These are phyloP conservation scores for Actinidia polygama DNA, from an alignment of 179 eudicot species.

Conservation along the genomic window DNA sequence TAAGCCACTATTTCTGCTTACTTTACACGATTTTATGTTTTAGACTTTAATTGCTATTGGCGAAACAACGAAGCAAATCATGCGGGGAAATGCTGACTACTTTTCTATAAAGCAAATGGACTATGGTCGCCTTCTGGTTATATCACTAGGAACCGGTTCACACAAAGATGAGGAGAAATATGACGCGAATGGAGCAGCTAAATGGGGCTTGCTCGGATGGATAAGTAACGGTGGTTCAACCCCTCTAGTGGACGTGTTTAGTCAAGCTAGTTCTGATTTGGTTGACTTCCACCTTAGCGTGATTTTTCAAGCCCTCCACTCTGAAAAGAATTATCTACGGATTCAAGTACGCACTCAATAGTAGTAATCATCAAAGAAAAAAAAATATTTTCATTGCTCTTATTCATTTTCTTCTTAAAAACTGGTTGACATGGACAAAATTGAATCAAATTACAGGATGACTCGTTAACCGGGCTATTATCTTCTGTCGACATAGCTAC, in stretches of 20 bases:
- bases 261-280: conserved; percentile 36
- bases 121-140: conserved; percentile 18
- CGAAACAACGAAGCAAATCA: conserved; percentile 39
- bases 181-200: conserved; percentile 5
- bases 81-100: conserved; percentile 33
- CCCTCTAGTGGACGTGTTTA: conserved; percentile 42
- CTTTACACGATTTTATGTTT: background rate
- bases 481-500: conserved; percentile 18
- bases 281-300: conserved; percentile 27
- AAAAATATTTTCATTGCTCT: background rate
- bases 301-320: conserved; percentile 40
- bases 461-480: background rate
- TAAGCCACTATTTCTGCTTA: background rate
- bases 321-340: conserved; percentile 40
- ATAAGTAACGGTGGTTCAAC: conserved; percentile 22
- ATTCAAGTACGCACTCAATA: conserved; percentile 31
- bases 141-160: conserved; percentile 45
- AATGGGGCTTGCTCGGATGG: conserved; percentile 19
- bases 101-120: conserved; percentile 27
- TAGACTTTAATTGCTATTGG: conserved; percentile 22
- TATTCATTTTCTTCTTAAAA: too few relatives aligned
- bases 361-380: background rate
- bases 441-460: background rate
- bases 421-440: background rate
- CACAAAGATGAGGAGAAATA: conserved; percentile 33